Evolutionary conservation across 2,329 filamentous ascomycete genomes (phyloP), one percentile per base, ranked within the genome.

Genomic region (Penicillium sp.): DNA sequence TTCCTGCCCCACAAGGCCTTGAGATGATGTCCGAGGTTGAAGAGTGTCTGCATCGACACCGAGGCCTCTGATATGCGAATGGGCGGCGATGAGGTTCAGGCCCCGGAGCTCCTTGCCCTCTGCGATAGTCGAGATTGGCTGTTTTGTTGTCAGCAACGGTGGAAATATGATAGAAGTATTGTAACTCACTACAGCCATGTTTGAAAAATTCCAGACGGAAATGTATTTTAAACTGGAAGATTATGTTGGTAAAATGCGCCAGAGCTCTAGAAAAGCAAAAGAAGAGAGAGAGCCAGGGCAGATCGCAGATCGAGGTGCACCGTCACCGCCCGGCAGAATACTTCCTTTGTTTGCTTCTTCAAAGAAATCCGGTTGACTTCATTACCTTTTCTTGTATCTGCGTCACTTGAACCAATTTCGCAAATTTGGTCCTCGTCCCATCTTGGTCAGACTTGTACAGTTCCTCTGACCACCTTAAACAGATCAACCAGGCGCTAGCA

Each of bases 71-170:
- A 99, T 97, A 76, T 99, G 94, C 55, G 94, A 99, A 80, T 99
- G 94, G 57, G 94, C 93, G 59, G 94, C 94, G 75, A 99, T 96
- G 77, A 99, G 88, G 77, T 96, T 97, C 71, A 99, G 87, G 62
- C 92, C 92, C 67, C 92, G 88, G 73, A 97, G 88, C 84, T 97
- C 93, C 78, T 94, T 96, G 76, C 86, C 89, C 82, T 97, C 93
- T 72, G 91, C 90, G 75, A 97, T 87, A 68, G 94, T 97, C 57
- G 86, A 86, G 67, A 90, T 90, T 70, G 78, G 76, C 83, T 85
- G 56, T 47, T 35, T 59, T 12, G 41, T 30, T 35, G 54, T 67
- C 43, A 64, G 58, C n/a, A 44, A 49, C 31, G 31, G 40, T 50
- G 48, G 37, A 26, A 36, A 25, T 22, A 33, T 12, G 44, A 52